These are phyloP conservation scores for Iris macrosiphon DNA, from an alignment of 106 monocot genomes.

Conservation along the genomic window DNA sequence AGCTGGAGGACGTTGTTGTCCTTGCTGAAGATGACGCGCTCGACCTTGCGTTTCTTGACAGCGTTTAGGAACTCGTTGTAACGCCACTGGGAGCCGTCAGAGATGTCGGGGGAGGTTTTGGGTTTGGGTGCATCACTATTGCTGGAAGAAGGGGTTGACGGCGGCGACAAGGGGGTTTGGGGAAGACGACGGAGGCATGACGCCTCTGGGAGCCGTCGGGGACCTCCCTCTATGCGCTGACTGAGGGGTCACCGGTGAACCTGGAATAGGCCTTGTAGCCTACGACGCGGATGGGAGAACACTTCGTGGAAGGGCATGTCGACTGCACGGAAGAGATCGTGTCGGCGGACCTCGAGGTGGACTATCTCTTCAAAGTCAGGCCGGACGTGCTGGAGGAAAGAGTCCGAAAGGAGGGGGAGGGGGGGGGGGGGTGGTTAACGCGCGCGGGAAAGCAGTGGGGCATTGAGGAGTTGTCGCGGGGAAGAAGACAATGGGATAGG, in stretches of 20 bases:
- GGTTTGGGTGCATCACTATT: constrained; percentile 70
- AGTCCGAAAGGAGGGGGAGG: too few species aligned
- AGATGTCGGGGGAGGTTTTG: constrained; percentile 59
- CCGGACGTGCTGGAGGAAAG: constrained; percentile 37
- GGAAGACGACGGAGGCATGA: too few species aligned
- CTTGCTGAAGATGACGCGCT: constrained; percentile 90
- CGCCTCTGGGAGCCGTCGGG: constrained; percentile 81
- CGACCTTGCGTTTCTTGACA: constrained; percentile 91
- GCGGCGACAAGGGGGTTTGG: too few species aligned
- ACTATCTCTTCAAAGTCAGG: constrained; percentile 65
- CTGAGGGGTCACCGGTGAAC: constrained; percentile 45
- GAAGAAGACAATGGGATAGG: too few species aligned
- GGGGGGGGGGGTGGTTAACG: too few species aligned
- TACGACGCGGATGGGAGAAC: constrained; percentile 77
- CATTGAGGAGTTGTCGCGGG: too few species aligned
- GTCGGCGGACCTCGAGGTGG: constrained; percentile 48
- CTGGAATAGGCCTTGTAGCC: constrained; percentile 79
- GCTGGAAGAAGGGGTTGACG: constrained; percentile 47
- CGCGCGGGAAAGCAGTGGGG: too few species aligned
- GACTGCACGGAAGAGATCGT: constrained; percentile 87
- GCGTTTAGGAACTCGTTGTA: constrained; percentile 97
- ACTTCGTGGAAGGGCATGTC: constrained; percentile 95
- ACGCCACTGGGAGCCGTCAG: constrained; percentile 88
- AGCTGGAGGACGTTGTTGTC: constrained; percentile 82
- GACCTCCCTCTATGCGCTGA: constrained; percentile 58